Percentiles rank a stretch among this genome's conserved stretches.
Conservation (phyloP, 2,329 filamentous ascomycete species). For the Fusarium anthophilum region DNA sequence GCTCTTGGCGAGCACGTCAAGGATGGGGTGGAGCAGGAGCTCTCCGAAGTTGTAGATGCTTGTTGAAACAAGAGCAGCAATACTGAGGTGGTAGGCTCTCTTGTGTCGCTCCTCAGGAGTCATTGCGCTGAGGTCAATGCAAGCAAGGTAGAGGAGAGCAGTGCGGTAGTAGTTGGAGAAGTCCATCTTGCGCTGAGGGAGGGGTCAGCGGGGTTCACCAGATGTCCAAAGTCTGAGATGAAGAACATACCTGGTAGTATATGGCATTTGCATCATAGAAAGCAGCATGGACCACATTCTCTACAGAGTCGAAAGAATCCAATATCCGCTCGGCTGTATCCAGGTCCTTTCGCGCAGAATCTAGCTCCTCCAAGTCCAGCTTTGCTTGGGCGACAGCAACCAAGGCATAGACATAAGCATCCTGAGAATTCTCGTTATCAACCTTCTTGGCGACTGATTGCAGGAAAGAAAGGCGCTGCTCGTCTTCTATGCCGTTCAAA, state of each 20-base stretch:
- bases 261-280: constrained; percentile 96
- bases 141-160: constrained; percentile 95
- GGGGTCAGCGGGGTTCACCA: constrained; percentile 49
- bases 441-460: constrained; percentile 86
- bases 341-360: constrained; percentile 86
- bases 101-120: constrained; percentile 78
- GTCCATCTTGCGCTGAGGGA: constrained; percentile 74
- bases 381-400: constrained; percentile 90
- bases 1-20: constrained; percentile 78
- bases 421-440: constrained; percentile 90
- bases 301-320: constrained; percentile 92
- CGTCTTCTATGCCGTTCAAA: constrained; percentile 69
- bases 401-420: constrained; percentile 93
- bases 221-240: neutral
- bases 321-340: constrained; percentile 88
- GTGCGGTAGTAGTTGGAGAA: constrained; percentile 98
- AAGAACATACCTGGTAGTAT: constrained; percentile 78
- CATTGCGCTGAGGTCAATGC: constrained; percentile 84
- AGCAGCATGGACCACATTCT: constrained; percentile 92
- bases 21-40: constrained; percentile 95
- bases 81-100: constrained; percentile 90
- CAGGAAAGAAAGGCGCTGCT: constrained; percentile 87
- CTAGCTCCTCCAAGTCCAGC: constrained; percentile 79
- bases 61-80: constrained; percentile 91
- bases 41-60: constrained; percentile 99